phyloP scores from a whole-genome alignment of 1,284 basidiomycete species.

The Rhodofomes roseus region DNA sequence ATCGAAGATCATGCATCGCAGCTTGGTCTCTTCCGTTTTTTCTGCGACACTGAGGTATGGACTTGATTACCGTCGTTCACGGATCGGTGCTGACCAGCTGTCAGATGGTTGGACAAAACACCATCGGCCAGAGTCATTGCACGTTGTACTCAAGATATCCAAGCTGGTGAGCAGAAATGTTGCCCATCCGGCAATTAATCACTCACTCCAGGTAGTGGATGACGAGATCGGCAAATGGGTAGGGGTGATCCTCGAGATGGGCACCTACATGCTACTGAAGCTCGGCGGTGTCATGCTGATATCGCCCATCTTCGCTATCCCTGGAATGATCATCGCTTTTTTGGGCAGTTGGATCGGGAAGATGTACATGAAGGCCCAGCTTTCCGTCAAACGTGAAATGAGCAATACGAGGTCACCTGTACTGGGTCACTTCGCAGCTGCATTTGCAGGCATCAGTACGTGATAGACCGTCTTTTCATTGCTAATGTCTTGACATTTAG shows the following conservation, averaged over 20 bases:
- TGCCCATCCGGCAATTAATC: not conserved
- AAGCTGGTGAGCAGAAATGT: slow-evolving; percentile 28
- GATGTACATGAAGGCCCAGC: slow-evolving; percentile 63
- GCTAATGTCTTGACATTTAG: not conserved
- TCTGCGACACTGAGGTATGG: slow-evolving; percentile 44
- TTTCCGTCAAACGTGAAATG: slow-evolving; percentile 72
- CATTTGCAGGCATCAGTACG: slow-evolving; percentile 57
- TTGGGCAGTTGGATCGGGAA: slow-evolving; percentile 39
- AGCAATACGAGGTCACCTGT: slow-evolving; percentile 61
- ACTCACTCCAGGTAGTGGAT: slow-evolving; percentile 23
- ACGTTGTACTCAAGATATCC: slow-evolving; percentile 58
- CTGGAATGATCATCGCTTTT: slow-evolving; percentile 33
- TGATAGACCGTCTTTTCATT: not conserved
- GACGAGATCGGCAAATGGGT: slow-evolving; percentile 26
- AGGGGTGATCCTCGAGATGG: slow-evolving; percentile 19
- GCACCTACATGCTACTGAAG: slow-evolving; percentile 31
- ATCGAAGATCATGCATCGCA: slow-evolving; percentile 49
- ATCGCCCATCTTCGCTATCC: slow-evolving; percentile 37
- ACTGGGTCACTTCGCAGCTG: slow-evolving; percentile 62
- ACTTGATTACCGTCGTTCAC: slow-evolving; percentile 10
- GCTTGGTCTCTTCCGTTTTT: slow-evolving; percentile 49
- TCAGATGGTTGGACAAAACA: slow-evolving; percentile 47
- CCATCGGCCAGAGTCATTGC: slow-evolving; percentile 52
- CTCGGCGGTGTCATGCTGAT: slow-evolving; percentile 39
- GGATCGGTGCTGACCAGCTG: slow-evolving; percentile 2